Percentiles rank a stretch among this genome's conserved stretches.
Evolutionary conservation across 2,329 filamentous ascomycete species (phyloP).

Genomic region (Trichoderma aggressivum): DNA sequence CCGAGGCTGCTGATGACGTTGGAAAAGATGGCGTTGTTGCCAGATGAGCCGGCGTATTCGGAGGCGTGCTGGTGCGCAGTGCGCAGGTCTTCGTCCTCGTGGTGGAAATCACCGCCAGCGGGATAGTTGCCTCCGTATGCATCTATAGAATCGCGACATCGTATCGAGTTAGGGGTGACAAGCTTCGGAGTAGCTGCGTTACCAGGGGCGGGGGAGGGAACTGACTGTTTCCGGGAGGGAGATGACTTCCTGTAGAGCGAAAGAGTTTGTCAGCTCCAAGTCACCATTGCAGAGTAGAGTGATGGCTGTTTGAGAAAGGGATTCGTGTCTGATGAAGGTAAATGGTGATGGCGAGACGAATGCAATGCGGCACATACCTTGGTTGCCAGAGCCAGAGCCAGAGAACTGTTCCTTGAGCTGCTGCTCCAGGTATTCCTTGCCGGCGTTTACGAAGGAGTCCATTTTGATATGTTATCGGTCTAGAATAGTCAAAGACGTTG

Average conservation of each 20-base stretch:
- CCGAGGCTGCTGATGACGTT: constrained; percentile 45
- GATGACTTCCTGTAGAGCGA: constrained; percentile 6
- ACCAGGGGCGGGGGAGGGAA: neutral
- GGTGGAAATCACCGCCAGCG: constrained; percentile 34
- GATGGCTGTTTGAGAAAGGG: neutral
- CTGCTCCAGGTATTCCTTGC: constrained; percentile 37
- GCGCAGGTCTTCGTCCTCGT: constrained; percentile 48
- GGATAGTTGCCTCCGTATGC: constrained; percentile 21
- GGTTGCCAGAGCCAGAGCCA: neutral
- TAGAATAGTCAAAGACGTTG: neutral
- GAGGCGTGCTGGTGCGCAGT: constrained; percentile 48
- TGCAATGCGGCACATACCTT: constrained; percentile 8
- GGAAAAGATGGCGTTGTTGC: constrained; percentile 48
- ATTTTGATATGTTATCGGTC: constrained; percentile 26
- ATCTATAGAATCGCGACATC: constrained; percentile 9
- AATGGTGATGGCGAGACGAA: neutral
- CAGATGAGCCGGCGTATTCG: constrained; percentile 44
- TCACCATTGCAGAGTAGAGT: neutral
- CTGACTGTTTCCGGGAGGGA: constrained; percentile 22
- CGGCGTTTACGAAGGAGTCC: constrained; percentile 39
- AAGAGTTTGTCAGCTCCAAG: neutral
- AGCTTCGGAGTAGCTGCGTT: neutral
- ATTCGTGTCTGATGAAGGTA: constrained; percentile 22
- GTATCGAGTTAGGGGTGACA: neutral
- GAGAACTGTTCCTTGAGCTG: constrained; percentile 30